Evolutionary conservation across 768 basidiomycete species (phyloP).

Genomic region (Trametes cinnabarina): DNA sequence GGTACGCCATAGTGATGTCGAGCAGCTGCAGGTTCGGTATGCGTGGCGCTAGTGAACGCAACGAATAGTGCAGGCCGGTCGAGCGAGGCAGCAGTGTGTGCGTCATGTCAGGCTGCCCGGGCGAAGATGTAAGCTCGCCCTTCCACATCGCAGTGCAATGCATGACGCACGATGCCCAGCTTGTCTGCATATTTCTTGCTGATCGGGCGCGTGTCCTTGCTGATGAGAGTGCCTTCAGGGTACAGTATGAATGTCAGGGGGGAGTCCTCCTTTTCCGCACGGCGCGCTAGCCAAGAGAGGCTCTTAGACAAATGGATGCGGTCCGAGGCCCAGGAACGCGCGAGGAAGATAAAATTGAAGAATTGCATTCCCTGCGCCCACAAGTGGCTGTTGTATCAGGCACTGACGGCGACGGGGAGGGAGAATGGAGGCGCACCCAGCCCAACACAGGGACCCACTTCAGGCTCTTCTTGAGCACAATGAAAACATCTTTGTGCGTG

Average conservation of each 20-base stretch:
- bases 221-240: constrained; percentile 95
- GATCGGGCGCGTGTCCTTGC: constrained; percentile 78
- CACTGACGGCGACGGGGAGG: background rate
- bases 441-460: constrained; percentile 86
- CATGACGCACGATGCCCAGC: constrained; percentile 72
- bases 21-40: constrained; percentile 76
- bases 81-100: constrained; percentile 89
- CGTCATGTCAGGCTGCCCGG: constrained; percentile 65
- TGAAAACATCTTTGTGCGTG: constrained; percentile 74
- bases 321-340: constrained; percentile 89
- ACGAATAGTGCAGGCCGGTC: constrained; percentile 82
- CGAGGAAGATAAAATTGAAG: constrained; percentile 90
- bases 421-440: constrained; percentile 54
- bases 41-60: constrained; percentile 76
- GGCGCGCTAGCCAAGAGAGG: constrained; percentile 66
- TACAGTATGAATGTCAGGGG: constrained; percentile 85
- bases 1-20: constrained; percentile 92
- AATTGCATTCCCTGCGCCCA: constrained; percentile 80
- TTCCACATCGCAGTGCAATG: background rate
- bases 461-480: constrained; percentile 89
- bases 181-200: constrained; percentile 88
- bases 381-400: background rate
- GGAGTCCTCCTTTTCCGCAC: constrained; percentile 63
- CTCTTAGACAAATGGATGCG: constrained; percentile 60
- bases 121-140: background rate